These are phyloP conservation scores for Chlorella variabilis DNA, from an alignment of 163 green algal genomes.

Conservation along the genomic window DNA sequence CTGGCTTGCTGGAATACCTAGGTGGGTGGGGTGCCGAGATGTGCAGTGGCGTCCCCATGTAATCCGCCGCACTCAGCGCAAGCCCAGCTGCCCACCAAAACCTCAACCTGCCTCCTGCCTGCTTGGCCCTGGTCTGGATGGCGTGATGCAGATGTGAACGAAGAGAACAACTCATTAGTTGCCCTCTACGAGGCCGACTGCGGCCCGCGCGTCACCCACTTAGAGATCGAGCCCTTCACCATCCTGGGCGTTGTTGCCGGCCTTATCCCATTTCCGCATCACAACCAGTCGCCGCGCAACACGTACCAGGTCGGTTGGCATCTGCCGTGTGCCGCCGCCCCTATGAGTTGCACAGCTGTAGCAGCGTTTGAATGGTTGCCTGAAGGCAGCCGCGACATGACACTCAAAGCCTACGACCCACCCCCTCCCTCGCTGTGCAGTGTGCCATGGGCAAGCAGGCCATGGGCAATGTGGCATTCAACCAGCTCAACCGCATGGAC, in stretches of 20 bases:
- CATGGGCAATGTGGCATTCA: conserved; percentile 99
- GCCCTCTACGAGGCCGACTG: conserved; percentile 77
- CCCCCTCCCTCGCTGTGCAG: no score
- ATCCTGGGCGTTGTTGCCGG: conserved; percentile 97
- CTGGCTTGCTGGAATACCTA: conserved; percentile 97
- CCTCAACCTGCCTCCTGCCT: no score
- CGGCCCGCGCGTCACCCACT: conserved; percentile 82
- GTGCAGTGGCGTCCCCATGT: no score
- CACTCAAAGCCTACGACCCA: background rate
- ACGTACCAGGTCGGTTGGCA: conserved; percentile 89
- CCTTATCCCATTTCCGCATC: conserved; percentile 98
- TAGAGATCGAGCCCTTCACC: conserved; percentile 99
- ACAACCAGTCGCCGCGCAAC: conserved; percentile 99
- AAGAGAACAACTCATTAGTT: conserved; percentile 95
- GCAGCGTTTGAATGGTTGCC: background rate
- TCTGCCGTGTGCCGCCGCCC: background rate
- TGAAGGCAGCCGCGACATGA: background rate
- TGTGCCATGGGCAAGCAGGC: conserved; percentile 97
- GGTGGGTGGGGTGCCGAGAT: conserved; percentile 74
- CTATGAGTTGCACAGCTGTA: background rate
- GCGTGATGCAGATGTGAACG: conserved; percentile 81
- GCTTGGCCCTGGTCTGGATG: no score
- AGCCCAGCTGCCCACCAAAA: no score
- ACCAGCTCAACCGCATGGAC: conserved; percentile 96
- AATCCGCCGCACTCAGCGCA: no score